A percentile compares a stretch with the other conserved stretches of the same genome.
These are phyloP conservation scores for Mesostigma viride DNA, from an alignment of 139 green algal genomes.

Conservation along the genomic window DNA sequence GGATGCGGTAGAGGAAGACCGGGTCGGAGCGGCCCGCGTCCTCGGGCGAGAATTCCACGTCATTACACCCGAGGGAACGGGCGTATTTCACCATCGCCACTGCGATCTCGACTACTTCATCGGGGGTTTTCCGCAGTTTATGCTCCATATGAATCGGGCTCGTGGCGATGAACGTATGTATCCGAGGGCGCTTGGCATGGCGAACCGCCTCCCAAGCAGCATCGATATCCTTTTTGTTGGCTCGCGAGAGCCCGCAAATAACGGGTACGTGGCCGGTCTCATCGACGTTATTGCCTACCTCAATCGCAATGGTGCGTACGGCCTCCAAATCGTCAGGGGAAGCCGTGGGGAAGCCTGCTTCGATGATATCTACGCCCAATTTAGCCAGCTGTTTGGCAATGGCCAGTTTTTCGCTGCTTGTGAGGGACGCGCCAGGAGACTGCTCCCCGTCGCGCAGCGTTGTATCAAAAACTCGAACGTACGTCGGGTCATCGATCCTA, in stretches of 20 bases:
- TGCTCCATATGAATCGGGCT: conserved; percentile 87
- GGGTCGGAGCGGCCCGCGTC: conserved; percentile 80
- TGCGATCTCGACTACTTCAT: conserved; percentile 81
- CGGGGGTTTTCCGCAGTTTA: conserved; percentile 43
- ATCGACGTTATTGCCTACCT: conserved; percentile 56
- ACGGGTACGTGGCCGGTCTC: conserved; percentile 82
- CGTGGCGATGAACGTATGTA: conserved; percentile 97
- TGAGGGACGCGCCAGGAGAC: conserved; percentile 80
- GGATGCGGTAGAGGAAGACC: conserved; percentile 81
- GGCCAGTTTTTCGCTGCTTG: conserved; percentile 91
- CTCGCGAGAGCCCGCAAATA: conserved; percentile 91
- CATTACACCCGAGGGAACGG: conserved; percentile 71
- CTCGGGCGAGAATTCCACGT: conserved; percentile 96
- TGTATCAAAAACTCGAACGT: conserved; percentile 97
- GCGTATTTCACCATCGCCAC: conserved; percentile 77
- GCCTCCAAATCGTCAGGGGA: conserved; percentile 96
- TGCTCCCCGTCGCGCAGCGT: conserved; percentile 96
- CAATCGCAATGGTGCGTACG: conserved; percentile 76
- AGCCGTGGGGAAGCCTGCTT: conserved; percentile 91
- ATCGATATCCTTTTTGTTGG: conserved; percentile 60
- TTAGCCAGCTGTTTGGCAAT: conserved; percentile 86
- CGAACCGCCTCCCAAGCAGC: conserved; percentile 78
- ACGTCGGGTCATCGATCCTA: conserved; percentile 81
- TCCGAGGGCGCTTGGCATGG: conserved; percentile 69
- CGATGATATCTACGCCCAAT: conserved; percentile 97